A percentile compares a stretch with the other conserved stretches of the same genome.
Evolutionary conservation across 495 filamentous ascomycete species (phyloP).

Genomic region (Aspergillus sclerotiicarbonarius): DNA sequence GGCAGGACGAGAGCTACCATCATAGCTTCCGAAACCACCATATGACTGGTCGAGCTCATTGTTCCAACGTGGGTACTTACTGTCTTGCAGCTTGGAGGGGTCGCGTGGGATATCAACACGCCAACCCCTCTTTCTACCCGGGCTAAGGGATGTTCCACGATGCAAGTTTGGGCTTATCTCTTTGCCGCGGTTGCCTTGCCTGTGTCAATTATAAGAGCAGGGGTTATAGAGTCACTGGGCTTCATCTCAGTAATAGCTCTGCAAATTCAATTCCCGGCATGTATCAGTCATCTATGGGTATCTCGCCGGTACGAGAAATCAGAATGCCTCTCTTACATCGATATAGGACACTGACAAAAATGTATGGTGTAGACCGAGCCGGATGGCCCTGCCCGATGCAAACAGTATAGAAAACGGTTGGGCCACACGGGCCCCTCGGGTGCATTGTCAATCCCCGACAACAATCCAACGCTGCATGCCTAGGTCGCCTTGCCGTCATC

Average conservation of each 20-base stretch:
- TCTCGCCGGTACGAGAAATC: constrained; percentile 12
- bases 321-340: constrained; percentile 1
- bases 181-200: neutral
- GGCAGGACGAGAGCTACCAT: too few species aligned
- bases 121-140: too few species aligned
- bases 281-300: constrained; percentile 15
- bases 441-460: neutral
- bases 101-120: too few species aligned
- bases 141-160: too few species aligned
- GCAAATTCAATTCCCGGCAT: neutral
- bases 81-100: too few species aligned
- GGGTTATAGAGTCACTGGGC: too few species aligned
- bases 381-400: neutral
- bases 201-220: too few species aligned
- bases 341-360: constrained; percentile 1
- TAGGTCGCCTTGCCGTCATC: constrained; percentile 36
- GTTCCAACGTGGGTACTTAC: too few species aligned
- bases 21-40: too few species aligned
- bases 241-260: neutral
- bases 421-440: neutral
- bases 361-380: neutral
- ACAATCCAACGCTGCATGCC: neutral
- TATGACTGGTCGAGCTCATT: too few species aligned
- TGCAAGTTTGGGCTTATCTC: neutral
- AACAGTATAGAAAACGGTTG: neutral